These are phyloP conservation scores for Dactylis glomerata DNA, from an alignment of 176 grass and related monocot genomes.

Conservation along the genomic window DNA sequence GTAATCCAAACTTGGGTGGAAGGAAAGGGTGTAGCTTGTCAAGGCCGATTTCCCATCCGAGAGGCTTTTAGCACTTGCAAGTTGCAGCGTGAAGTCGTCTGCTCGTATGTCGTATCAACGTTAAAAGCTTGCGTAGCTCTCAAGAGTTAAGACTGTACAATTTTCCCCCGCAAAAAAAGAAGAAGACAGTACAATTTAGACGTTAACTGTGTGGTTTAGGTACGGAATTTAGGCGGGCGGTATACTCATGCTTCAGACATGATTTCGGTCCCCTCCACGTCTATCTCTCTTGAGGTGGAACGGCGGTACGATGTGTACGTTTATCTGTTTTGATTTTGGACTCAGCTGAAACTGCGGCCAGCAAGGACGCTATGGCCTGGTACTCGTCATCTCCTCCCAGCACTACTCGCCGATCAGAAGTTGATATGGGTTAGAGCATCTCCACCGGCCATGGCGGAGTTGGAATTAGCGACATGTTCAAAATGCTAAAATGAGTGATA, in stretches of 20 bases:
- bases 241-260: not conserved
- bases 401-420: not conserved
- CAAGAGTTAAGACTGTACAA: no score
- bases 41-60: not conserved
- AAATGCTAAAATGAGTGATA: no score
- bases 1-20: not conserved
- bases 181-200: conserved; percentile 3
- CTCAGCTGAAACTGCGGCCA: not conserved
- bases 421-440: not conserved
- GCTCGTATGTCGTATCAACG: not conserved
- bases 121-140: conserved; percentile 8
- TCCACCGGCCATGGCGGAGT: no score
- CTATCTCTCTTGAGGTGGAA: not conserved
- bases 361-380: no score
- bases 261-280: not conserved
- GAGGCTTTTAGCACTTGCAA: not conserved
- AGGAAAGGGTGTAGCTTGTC: not conserved
- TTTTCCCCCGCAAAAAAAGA: no score
- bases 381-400: not conserved
- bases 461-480: no score
- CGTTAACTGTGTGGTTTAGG: no score
- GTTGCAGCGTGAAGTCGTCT: not conserved
- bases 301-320: not conserved
- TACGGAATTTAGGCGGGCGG: not conserved
- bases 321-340: not conserved